These are phyloP conservation scores for Eucalyptus curtisii DNA, from an alignment of 345 rosid species.

Conservation along the genomic window DNA sequence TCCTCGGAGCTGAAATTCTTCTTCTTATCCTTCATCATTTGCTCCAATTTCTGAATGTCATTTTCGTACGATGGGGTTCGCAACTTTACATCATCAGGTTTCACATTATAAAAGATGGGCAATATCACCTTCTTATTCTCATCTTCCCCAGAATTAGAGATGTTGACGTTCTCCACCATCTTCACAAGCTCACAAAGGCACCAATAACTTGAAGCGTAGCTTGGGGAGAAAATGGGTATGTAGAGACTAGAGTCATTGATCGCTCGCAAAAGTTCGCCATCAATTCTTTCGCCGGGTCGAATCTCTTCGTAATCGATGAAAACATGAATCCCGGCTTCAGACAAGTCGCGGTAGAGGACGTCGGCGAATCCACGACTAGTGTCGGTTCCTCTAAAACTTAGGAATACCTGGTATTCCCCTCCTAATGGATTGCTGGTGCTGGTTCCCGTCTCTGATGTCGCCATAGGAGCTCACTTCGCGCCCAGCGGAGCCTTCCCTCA, in stretches of 20 bases:
- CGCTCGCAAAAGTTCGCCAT: not conserved
- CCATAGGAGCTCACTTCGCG: no score
- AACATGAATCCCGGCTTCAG: not conserved
- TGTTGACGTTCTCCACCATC: not conserved
- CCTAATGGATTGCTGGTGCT: not conserved
- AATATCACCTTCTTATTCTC: not conserved
- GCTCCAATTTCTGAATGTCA: not conserved
- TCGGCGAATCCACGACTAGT: not conserved
- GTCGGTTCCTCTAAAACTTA: not conserved
- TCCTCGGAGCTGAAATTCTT: not conserved
- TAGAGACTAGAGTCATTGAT: not conserved
- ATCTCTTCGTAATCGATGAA: not conserved
- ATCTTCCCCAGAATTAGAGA: not conserved
- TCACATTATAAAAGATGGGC: no score
- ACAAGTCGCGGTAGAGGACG: not conserved
- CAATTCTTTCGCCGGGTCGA: not conserved
- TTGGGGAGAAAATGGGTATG: not conserved
- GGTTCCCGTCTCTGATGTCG: no score
- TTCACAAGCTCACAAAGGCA: not conserved
- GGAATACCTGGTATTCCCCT: not conserved
- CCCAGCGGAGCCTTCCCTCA: no score
- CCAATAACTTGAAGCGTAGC: not conserved
- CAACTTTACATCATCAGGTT: no score
- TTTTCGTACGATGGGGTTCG: rapidly evolving
- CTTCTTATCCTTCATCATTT: no score